phyloP scores from a whole-genome alignment of 371 early-diverging fungal genomes.

The Dichotomocladium elegans region DNA sequence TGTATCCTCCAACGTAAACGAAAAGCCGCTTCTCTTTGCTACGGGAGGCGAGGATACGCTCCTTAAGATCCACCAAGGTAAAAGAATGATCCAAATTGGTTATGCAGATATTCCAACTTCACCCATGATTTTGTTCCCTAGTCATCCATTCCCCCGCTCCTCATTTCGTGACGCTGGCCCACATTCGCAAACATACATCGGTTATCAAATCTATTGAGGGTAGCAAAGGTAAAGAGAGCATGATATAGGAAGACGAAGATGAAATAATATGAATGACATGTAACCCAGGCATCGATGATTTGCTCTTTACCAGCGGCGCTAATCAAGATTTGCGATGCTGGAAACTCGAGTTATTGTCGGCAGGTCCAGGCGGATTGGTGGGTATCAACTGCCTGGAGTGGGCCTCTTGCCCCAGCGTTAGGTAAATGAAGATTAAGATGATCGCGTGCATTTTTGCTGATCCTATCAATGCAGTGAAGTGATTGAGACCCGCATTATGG shows the following conservation, averaged over 20 bases:
- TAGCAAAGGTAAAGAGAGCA: constrained; percentile 17
- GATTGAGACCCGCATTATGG: constrained; percentile 60
- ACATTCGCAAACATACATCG: constrained; percentile 46
- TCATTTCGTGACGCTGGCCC: constrained; percentile 25
- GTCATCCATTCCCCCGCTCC: constrained; percentile 20
- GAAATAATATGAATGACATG: too few relatives aligned
- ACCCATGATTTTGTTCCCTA: neutral
- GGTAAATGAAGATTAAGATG: constrained; percentile 16
- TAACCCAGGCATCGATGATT: constrained; percentile 13
- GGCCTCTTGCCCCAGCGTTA: constrained; percentile 46
- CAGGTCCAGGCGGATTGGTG: neutral
- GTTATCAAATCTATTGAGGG: constrained; percentile 46
- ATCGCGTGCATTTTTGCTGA: neutral
- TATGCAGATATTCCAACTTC: too few relatives aligned
- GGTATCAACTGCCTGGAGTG: constrained; percentile 47
- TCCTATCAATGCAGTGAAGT: constrained; percentile 22
- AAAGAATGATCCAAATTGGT: too few relatives aligned
- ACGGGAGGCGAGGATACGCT: constrained; percentile 53
- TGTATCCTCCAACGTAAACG: too few relatives aligned
- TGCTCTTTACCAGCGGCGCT: constrained; percentile 55
- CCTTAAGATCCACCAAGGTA: constrained; percentile 43
- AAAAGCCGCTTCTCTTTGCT: constrained; percentile 34
- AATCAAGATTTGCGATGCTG: constrained; percentile 52
- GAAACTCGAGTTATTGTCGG: constrained; percentile 34
- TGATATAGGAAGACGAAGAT: too few relatives aligned